A percentile compares a stretch with the other conserved stretches of the same genome.
These are phyloP conservation scores for Stropharia rugosoannulata DNA, from an alignment of 768 basidiomycete species.

Conservation along the genomic window DNA sequence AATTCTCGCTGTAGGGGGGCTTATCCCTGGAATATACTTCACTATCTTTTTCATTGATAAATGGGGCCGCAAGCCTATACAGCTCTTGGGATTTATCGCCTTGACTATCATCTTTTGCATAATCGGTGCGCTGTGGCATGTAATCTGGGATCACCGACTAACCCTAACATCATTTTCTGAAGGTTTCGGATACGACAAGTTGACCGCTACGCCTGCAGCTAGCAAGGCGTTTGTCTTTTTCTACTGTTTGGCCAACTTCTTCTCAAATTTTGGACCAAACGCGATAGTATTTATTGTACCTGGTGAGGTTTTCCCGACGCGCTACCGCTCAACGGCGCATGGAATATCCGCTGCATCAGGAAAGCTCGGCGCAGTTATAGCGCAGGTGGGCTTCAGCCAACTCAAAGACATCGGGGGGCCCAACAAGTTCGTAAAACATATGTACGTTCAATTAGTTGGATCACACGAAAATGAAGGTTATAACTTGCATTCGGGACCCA, in stretches of 20 bases:
- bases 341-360: conserved; percentile 84
- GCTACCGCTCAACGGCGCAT: conserved; percentile 83
- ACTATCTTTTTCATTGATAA: conserved; percentile 64
- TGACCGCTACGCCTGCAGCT: conserved; percentile 39
- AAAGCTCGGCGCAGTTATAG: conserved; percentile 80
- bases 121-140: conserved; percentile 37
- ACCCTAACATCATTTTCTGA: background rate
- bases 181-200: conserved; percentile 69
- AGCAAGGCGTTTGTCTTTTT: conserved; percentile 73
- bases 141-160: conserved; percentile 19
- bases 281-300: conserved; percentile 80
- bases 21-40: conserved; percentile 79
- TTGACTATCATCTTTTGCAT: conserved; percentile 66
- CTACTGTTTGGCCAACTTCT: conserved; percentile 84
- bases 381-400: conserved; percentile 74
- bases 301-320: conserved; percentile 85
- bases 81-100: conserved; percentile 74
- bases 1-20: conserved; percentile 72
- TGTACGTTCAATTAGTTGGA: conserved; percentile 43
- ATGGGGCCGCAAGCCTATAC: conserved; percentile 83
- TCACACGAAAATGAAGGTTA: background rate
- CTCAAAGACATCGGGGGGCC: conserved; percentile 69
- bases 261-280: conserved; percentile 88
- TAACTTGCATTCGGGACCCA: background rate
- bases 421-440: conserved; percentile 61